A percentile compares a stretch with the other conserved stretches of the same genome.
phyloP scores from a whole-genome alignment of 2,329 filamentous ascomycete species.

The Trichoderma oligosporum region DNA sequence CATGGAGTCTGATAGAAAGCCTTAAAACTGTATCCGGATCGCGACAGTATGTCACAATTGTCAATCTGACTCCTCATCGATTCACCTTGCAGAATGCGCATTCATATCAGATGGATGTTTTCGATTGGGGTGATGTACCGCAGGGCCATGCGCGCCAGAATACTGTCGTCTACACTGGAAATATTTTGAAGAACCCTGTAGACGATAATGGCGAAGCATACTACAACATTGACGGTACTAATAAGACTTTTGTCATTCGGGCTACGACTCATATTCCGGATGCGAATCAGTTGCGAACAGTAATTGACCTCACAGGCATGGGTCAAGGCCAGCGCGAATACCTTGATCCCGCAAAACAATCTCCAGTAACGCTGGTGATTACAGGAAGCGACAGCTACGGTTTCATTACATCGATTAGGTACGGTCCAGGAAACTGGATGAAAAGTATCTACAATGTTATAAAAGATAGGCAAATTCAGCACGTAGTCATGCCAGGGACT shows the following conservation, averaged over 20 bases:
- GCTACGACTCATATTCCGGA: slow-evolving; percentile 31
- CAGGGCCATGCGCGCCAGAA: slow-evolving; percentile 33
- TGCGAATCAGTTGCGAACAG: slow-evolving; percentile 26
- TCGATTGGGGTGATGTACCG: slow-evolving; percentile 34
- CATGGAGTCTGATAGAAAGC: slow-evolving; percentile 12
- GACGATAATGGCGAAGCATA: slow-evolving; percentile 34
- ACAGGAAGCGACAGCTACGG: slow-evolving; percentile 34
- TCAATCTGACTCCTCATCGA: slow-evolving; percentile 34
- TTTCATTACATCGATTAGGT: slow-evolving; percentile 31
- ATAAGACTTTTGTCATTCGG: slow-evolving; percentile 31
- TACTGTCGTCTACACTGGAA: slow-evolving; percentile 26
- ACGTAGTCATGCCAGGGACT: slow-evolving; percentile 46
- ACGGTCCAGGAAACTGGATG: slow-evolving; percentile 34
- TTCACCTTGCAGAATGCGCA: slow-evolving; percentile 29
- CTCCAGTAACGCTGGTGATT: slow-evolving; percentile 34
- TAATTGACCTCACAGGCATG: slow-evolving; percentile 33
- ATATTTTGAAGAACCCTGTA: slow-evolving; percentile 16
- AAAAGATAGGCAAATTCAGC: slow-evolving; percentile 39
- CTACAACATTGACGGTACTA: slow-evolving; percentile 30
- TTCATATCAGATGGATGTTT: slow-evolving; percentile 32
- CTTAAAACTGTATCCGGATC: slow-evolving; percentile 14
- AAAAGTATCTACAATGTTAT: slow-evolving; percentile 32
- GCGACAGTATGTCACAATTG: slow-evolving; percentile 33
- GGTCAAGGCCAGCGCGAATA: slow-evolving; percentile 34
- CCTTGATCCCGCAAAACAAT: slow-evolving; percentile 30